Conservation (phyloP, 805 yeast genomes). For the Monosporozyma unispora region DNA sequence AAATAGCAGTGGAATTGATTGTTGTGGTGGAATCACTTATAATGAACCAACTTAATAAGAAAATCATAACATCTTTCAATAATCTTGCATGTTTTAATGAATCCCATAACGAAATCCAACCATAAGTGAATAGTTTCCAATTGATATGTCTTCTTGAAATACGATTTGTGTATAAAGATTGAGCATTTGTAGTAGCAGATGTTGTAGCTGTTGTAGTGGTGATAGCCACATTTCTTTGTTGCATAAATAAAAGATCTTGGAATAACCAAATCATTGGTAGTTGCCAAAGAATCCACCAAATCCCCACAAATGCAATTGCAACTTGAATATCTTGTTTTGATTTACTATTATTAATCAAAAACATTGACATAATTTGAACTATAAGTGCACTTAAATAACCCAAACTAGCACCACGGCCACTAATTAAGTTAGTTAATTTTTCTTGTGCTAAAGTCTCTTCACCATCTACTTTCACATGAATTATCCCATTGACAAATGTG, state of each 20-base stretch:
- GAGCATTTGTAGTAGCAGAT: neutral
- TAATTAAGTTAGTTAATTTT: constrained; percentile 40
- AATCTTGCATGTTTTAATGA: constrained; percentile 53
- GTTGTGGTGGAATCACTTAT: constrained; percentile 70
- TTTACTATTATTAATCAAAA: constrained; percentile 29
- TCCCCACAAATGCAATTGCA: constrained; percentile 56
- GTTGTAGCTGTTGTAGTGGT: neutral
- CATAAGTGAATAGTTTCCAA: constrained; percentile 33
- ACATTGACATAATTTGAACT: constrained; percentile 54
- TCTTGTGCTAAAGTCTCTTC: constrained; percentile 18
- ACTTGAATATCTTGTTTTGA: constrained; percentile 35
- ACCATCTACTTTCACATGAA: constrained; percentile 5
- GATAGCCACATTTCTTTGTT: neutral
- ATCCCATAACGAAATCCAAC: constrained; percentile 50
- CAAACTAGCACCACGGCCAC: constrained; percentile 62
- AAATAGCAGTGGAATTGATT: constrained; percentile 67
- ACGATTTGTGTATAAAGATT: neutral
- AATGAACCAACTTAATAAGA: constrained; percentile 66
- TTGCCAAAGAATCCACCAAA: constrained; percentile 73
- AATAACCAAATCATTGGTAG: constrained; percentile 47
- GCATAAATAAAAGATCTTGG: constrained; percentile 13
- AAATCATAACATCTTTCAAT: constrained; percentile 56
- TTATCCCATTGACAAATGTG: constrained; percentile 40
- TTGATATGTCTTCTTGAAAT: neutral
- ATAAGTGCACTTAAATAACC: constrained; percentile 64